Evolutionary conservation across 805 yeast genomes (phyloP).

Genomic region (Lachancea lanzarotensis): DNA sequence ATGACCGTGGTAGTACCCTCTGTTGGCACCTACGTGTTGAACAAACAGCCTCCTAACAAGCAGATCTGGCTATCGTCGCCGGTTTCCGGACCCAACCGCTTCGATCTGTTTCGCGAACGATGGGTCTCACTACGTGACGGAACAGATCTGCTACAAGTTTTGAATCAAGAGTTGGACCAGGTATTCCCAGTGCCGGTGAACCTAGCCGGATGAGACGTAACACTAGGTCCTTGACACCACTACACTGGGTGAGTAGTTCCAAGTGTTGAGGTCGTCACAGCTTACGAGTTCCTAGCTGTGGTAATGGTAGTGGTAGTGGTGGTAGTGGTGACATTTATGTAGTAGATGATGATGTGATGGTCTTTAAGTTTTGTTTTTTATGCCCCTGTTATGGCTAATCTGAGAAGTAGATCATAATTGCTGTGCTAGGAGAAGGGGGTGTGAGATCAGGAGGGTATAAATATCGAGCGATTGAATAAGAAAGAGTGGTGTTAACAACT

Average conservation of each 20-base stretch:
- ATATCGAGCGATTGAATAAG: background rate
- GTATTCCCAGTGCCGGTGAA: conserved; percentile 25
- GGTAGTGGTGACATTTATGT: too few relatives aligned
- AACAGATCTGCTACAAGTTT: conserved; percentile 38
- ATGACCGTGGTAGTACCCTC: conserved; percentile 64
- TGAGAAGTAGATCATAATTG: background rate
- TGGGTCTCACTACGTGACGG: conserved; percentile 81
- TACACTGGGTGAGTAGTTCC: too few relatives aligned
- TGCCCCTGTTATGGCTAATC: background rate
- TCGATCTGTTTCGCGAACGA: conserved; percentile 62
- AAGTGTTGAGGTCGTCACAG: background rate
- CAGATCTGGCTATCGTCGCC: conserved; percentile 97
- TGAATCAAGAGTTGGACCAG: conserved; percentile 44
- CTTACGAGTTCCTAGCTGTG: too few relatives aligned
- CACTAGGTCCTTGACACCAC: too few relatives aligned
- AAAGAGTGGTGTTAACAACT: background rate
- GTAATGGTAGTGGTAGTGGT: too few relatives aligned
- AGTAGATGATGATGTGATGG: too few relatives aligned
- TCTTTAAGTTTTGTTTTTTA: background rate
- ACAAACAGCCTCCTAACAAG: conserved; percentile 95
- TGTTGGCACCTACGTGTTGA: conserved; percentile 81
- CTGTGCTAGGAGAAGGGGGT: background rate
- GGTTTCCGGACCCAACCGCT: conserved; percentile 83
- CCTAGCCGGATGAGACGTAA: too few relatives aligned
- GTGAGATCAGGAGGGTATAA: background rate